These are phyloP conservation scores for Handroanthus guayacan DNA, from an alignment of 257 asterid genomes.

Conservation along the genomic window DNA sequence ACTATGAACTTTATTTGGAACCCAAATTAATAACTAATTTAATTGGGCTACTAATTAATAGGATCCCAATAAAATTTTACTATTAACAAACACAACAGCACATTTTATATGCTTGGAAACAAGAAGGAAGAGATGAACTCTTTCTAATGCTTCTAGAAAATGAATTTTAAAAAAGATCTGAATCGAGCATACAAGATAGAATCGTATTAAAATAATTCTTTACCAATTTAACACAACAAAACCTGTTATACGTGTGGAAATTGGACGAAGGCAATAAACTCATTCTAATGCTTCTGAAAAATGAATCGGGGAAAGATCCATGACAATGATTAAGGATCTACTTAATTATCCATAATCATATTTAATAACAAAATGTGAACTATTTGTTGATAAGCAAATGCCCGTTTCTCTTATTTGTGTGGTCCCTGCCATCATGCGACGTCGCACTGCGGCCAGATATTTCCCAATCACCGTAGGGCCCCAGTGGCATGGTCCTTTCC, in stretches of 20 bases:
- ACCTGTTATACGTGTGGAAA: too few relatives aligned
- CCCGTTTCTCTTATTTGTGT: background rate
- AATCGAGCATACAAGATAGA: too few relatives aligned
- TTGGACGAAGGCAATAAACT: background rate
- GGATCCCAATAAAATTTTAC: too few relatives aligned
- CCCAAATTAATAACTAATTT: too few relatives aligned
- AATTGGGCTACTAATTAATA: too few relatives aligned
- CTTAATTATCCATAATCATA: background rate
- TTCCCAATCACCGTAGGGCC: background rate
- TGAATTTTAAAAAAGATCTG: too few relatives aligned
- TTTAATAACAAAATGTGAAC: background rate
- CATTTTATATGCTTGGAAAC: too few relatives aligned
- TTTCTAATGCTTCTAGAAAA: too few relatives aligned
- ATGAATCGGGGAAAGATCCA: background rate
- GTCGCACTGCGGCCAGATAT: background rate
- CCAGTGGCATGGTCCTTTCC: slow-evolving; percentile 14
- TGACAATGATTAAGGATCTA: background rate
- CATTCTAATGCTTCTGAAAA: background rate
- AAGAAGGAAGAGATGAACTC: too few relatives aligned
- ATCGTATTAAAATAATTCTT: too few relatives aligned
- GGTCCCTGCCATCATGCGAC: background rate
- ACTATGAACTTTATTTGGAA: too few relatives aligned
- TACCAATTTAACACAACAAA: background rate
- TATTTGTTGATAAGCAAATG: background rate
- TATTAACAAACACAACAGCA: too few relatives aligned